A percentile compares a stretch with the other conserved stretches of the same genome.
Conservation (phyloP, 2,329 filamentous ascomycete species). For the Fusarium sp. region DNA sequence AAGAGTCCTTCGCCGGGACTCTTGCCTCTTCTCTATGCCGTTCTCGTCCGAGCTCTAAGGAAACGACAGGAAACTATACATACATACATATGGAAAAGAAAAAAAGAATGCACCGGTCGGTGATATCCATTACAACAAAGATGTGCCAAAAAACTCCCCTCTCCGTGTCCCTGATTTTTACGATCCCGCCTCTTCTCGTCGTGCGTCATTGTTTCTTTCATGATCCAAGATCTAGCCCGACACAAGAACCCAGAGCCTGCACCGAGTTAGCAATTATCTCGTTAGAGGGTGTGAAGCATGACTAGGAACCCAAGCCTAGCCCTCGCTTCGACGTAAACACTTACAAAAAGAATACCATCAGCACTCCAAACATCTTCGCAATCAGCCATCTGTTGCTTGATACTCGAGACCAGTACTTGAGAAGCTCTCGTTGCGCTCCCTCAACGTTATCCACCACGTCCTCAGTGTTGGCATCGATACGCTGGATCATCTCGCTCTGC, state of each 20-base stretch:
- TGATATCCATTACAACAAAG: conserved; percentile 41
- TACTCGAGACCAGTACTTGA: conserved; percentile 97
- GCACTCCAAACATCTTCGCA: conserved; percentile 80
- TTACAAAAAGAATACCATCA: conserved; percentile 92
- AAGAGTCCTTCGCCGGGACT: conserved; percentile 1
- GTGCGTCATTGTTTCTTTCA: conserved; percentile 4
- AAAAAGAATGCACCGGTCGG: conserved; percentile 27
- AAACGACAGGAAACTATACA: conserved; percentile 33
- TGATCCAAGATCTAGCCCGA: conserved; percentile 45
- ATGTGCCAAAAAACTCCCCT: conserved; percentile 31
- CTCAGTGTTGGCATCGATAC: conserved; percentile 97
- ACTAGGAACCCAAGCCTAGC: not conserved
- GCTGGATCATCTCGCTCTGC: conserved; percentile 96
- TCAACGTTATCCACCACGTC: conserved; percentile 99
- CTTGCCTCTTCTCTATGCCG: conserved; percentile 24
- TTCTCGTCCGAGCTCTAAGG: conserved; percentile 20
- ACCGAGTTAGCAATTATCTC: conserved; percentile 16
- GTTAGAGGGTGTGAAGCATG: not conserved
- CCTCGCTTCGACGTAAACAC: conserved; percentile 35
- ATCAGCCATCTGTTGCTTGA: conserved; percentile 96
- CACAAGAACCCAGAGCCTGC: conserved; percentile 54
- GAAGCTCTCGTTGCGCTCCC: conserved; percentile 90
- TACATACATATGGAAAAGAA: conserved; percentile 35
- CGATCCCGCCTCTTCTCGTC: conserved; percentile 23
- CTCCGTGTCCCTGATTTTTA: conserved; percentile 11